These are phyloP conservation scores for Pseudopyrenochaeta lycopersici DNA, from an alignment of 2,329 filamentous ascomycete genomes.

Conservation along the genomic window DNA sequence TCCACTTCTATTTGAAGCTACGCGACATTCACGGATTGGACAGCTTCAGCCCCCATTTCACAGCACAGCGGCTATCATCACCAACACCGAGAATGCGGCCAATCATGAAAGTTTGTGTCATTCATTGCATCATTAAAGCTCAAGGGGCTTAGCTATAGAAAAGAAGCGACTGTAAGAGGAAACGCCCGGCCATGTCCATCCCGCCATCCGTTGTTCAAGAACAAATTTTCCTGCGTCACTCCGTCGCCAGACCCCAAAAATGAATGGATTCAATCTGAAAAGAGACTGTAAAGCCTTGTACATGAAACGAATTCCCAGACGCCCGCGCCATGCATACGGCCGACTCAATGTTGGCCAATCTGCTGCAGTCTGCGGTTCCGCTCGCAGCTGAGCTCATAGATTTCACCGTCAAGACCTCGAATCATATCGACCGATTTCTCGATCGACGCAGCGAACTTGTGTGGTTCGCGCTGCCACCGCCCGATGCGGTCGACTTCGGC, in stretches of 20 bases:
- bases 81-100: constrained; percentile 35
- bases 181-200: constrained; percentile 43
- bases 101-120: constrained; percentile 39
- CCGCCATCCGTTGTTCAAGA: constrained; percentile 37
- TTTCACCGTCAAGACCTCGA: constrained; percentile 74
- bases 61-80: constrained; percentile 50
- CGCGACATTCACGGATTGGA: constrained; percentile 53
- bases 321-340: constrained; percentile 31
- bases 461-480: constrained; percentile 79
- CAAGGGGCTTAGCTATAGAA: constrained; percentile 38
- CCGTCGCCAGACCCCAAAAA: constrained; percentile 38
- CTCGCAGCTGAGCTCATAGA: constrained; percentile 70
- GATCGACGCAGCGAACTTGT: constrained; percentile 66
- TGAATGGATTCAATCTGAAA: constrained; percentile 44
- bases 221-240: constrained; percentile 41
- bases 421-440: constrained; percentile 77
- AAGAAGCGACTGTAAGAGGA: constrained; percentile 49
- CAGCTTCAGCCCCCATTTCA: constrained; percentile 47
- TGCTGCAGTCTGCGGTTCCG: constrained; percentile 48
- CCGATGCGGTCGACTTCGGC: constrained; percentile 79
- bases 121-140: constrained; percentile 45
- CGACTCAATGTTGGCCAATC: constrained; percentile 39
- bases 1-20: constrained; percentile 51
- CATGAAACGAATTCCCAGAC: constrained; percentile 47
- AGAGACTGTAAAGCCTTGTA: constrained; percentile 38